Percentiles rank a stretch among this genome's conserved stretches.
Evolutionary conservation across 2,329 filamentous ascomycete species (phyloP).

Genomic region (Paecilomyces sp.): DNA sequence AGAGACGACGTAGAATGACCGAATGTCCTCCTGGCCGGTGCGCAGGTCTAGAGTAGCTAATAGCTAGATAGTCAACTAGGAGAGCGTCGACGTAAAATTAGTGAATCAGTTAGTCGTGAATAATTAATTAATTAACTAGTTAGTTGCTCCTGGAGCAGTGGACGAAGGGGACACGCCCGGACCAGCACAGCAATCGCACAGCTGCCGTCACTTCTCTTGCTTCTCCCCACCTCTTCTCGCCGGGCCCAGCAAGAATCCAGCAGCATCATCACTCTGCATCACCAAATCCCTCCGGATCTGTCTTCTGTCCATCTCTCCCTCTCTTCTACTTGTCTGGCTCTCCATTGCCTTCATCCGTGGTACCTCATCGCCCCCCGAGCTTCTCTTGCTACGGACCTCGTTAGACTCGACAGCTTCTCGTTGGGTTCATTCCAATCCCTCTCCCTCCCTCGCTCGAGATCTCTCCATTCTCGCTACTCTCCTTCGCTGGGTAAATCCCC

Average conservation of each 20-base stretch:
- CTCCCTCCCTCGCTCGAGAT: no score
- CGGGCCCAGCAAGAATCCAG: not conserved
- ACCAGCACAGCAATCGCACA: not conserved
- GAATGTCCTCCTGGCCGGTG: not conserved
- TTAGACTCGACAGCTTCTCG: not conserved
- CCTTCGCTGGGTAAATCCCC: not conserved
- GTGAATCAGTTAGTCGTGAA: no score
- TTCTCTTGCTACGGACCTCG: not conserved
- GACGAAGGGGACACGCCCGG: not conserved
- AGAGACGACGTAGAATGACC: not conserved
- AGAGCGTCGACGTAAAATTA: no score
- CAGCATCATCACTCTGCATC: not conserved
- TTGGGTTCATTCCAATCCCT: no score
- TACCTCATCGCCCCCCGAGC: not conserved
- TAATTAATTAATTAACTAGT: not conserved
- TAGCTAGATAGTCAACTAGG: no score
- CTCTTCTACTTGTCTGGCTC: not conserved
- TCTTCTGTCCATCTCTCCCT: conserved; percentile 5
- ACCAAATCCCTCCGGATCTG: conserved; percentile 7
- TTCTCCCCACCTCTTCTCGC: conserved; percentile 6
- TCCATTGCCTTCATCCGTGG: not conserved
- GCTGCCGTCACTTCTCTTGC: conserved; percentile 11
- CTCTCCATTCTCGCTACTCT: not conserved
- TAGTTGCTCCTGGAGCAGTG: not conserved
- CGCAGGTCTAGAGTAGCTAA: no score